Evolutionary conservation across 495 filamentous ascomycete species (phyloP).

Genomic region (Hypoxylon crocopeplum): DNA sequence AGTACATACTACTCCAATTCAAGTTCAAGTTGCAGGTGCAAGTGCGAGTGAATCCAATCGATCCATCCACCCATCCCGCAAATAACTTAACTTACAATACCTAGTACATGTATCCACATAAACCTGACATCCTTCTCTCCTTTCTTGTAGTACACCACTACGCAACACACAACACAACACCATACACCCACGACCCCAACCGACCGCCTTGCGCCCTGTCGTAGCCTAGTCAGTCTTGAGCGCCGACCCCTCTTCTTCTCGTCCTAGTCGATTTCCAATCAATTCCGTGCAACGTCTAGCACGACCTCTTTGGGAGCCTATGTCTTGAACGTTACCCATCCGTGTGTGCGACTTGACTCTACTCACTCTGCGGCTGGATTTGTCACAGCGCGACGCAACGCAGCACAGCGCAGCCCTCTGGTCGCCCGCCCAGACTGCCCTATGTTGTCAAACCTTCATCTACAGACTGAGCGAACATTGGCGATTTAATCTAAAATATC

Average conservation of each 20-base stretch:
- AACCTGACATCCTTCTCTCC: neutral
- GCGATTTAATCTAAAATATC: constrained; percentile 15
- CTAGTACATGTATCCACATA: too few species aligned
- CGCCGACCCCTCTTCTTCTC: constrained; percentile 26
- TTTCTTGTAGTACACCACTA: constrained; percentile 13
- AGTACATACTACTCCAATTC: neutral
- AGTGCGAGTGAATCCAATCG: neutral
- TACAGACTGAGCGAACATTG: constrained; percentile 12
- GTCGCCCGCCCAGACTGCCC: constrained; percentile 11
- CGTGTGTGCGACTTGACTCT: constrained; percentile 24
- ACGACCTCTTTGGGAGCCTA: constrained; percentile 27
- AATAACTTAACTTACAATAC: constrained; percentile 1
- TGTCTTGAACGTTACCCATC: constrained; percentile 29
- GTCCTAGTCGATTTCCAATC: constrained; percentile 34
- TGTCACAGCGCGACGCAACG: constrained; percentile 26
- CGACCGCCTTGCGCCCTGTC: constrained; percentile 34
- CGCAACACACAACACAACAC: neutral
- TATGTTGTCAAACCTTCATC: constrained; percentile 24
- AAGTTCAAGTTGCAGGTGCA: neutral
- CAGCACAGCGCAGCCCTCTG: constrained; percentile 24
- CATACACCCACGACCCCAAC: constrained; percentile 7
- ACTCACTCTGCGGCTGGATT: constrained; percentile 16
- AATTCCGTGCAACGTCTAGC: constrained; percentile 34
- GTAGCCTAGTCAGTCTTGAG: constrained; percentile 22
- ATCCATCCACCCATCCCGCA: constrained; percentile 12